Conservation (phyloP, 345 rosid genomes). For the Mangifera indica region DNA sequence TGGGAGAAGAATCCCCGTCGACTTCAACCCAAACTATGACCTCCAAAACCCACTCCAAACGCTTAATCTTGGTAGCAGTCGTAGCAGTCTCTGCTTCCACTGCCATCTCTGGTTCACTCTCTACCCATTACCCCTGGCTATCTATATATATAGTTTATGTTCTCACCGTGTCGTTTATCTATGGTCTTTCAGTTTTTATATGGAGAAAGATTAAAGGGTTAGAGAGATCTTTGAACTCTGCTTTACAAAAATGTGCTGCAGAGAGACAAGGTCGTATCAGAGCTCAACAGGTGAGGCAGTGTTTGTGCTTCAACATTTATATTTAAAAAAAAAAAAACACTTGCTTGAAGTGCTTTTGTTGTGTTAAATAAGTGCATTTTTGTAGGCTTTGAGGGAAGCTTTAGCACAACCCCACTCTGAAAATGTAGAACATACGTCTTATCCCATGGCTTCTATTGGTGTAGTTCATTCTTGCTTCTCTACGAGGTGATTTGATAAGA, state of each 20-base stretch:
- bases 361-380: neutral
- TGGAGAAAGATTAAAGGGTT: conserved; percentile 54
- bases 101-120: conserved; percentile 31
- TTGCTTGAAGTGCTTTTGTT: neutral
- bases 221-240: conserved; percentile 54
- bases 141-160: too few species aligned
- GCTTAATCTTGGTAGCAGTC: conserved; percentile 14
- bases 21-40: neutral
- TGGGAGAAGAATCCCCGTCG: neutral
- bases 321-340: neutral
- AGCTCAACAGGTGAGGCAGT: conserved; percentile 68
- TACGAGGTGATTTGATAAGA: conserved; percentile 41
- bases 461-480: conserved; percentile 79
- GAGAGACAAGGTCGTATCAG: conserved; percentile 90
- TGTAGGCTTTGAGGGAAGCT: conserved; percentile 71
- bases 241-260: conserved; percentile 61
- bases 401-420: conserved; percentile 42
- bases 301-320: neutral
- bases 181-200: conserved; percentile 40
- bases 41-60: conserved; percentile 15
- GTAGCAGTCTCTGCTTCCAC: conserved; percentile 38
- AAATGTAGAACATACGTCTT: conserved; percentile 40
- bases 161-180: neutral
- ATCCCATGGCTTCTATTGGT: conserved; percentile 82
- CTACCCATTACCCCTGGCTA: neutral